Percentiles rank a stretch among this genome's conserved stretches.
These are phyloP conservation scores for Metarhizium sp. DNA, from an alignment of 2,329 filamentous ascomycete genomes.

Conservation along the genomic window DNA sequence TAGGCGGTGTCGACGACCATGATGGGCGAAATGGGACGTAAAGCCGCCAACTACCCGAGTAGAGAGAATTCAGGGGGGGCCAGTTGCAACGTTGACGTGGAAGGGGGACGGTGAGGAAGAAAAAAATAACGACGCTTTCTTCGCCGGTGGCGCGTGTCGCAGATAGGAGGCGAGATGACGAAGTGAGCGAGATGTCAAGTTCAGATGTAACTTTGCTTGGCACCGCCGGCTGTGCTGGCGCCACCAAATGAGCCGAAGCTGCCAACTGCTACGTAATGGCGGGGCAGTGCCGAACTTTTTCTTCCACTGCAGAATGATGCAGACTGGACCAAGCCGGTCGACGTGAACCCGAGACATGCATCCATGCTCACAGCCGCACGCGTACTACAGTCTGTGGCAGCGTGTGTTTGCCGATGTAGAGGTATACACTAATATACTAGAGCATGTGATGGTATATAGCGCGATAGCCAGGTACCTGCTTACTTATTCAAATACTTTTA, in stretches of 20 bases:
- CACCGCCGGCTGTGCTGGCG: background rate
- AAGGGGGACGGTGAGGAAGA: background rate
- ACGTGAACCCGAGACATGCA: no score
- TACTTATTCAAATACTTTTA: no score
- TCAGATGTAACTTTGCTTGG: background rate
- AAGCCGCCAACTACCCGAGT: background rate
- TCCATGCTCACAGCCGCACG: no score
- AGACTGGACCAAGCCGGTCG: background rate
- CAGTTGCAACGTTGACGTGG: background rate
- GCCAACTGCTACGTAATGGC: conserved; percentile 24
- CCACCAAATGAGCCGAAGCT: no score
- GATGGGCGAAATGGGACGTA: conserved; percentile 16
- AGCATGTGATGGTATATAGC: no score
- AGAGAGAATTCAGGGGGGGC: background rate
- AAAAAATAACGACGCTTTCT: background rate
- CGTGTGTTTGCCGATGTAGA: no score
- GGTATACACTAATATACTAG: no score
- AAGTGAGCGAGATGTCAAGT: background rate
- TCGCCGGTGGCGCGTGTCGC: background rate
- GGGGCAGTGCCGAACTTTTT: conserved; percentile 18
- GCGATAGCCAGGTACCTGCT: no score
- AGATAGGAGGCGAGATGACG: background rate
- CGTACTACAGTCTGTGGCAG: no score
- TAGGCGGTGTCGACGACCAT: conserved; percentile 88
- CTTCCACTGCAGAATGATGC: background rate